Conservation (phyloP, 495 filamentous ascomycete genomes). For the Trichoderma virens region DNA sequence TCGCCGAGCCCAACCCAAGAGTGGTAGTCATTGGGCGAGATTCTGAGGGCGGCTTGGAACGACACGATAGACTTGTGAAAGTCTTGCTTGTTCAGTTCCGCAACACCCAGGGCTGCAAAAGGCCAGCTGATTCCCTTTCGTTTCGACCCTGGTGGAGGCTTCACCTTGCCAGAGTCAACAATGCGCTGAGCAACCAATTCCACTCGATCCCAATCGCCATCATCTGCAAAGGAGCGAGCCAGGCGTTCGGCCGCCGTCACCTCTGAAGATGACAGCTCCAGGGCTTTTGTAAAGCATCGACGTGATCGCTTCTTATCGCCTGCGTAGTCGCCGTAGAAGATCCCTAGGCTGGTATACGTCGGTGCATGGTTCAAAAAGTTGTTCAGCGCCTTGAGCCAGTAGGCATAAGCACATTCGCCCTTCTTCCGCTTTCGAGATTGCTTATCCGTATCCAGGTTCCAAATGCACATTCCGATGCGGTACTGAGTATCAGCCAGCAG, state of each 20-base stretch:
- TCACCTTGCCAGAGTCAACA: constrained; percentile 83
- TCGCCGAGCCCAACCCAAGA: constrained; percentile 95
- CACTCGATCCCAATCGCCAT: constrained; percentile 92
- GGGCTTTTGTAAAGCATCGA: constrained; percentile 92
- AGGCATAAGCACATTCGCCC: constrained; percentile 60
- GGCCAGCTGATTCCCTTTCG: constrained; percentile 91
- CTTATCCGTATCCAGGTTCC: constrained; percentile 67
- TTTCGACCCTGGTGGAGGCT: constrained; percentile 83
- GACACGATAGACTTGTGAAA: constrained; percentile 79
- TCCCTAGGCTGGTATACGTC: constrained; percentile 85
- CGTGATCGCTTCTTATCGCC: constrained; percentile 77
- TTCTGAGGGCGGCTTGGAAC: constrained; percentile 83
- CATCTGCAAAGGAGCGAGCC: constrained; percentile 74
- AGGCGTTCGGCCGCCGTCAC: constrained; percentile 82
- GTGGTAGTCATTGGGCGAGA: constrained; percentile 78
- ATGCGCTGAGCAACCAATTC: constrained; percentile 87
- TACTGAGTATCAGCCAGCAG: constrained; percentile 79
- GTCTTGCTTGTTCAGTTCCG: constrained; percentile 90
- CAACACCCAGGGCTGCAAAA: constrained; percentile 90
- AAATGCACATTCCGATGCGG: constrained; percentile 80
- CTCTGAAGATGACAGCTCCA: constrained; percentile 85
- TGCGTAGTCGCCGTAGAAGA: constrained; percentile 89
- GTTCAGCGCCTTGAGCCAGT: constrained; percentile 77
- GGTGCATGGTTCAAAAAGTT: constrained; percentile 85
- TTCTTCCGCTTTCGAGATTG: constrained; percentile 65